Evolutionary conservation across 2,329 filamentous ascomycete genomes (phyloP), one percentile per base, ranked within the genome.

Genomic region (Pseudocercospora macadamiae): DNA sequence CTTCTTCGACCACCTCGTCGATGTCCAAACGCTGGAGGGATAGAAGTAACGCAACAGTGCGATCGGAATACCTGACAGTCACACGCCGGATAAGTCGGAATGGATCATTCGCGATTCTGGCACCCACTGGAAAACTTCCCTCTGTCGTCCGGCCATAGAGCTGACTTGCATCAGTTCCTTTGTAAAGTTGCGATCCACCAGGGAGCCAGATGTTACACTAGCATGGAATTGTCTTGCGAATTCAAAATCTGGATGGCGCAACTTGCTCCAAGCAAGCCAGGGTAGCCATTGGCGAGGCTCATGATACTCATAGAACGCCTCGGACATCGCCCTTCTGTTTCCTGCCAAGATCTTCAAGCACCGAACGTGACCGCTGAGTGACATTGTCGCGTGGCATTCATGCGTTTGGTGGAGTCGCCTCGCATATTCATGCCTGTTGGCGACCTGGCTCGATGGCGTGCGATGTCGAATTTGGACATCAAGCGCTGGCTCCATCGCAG

Each of bases 1-100:
- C 84, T 84, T 0, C 72, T 86, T 2, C 81, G 87, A 66, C 82
- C 83, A n/a, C 73, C 71, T 19, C 76, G 81, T 62, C 72, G 78
- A 18, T 77, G 73, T 21, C 48, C 57, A 1, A 64, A 60, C 47
- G 55, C 57, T 45, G 59, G 59, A 7, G 54, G 37, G 23, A 53
- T 21, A 14, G 26, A 47, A 21, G 19, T 21, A 25, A 8, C 26
- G 42, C 42, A 47, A 28, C 26, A n/a, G n/a, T n/a, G n/a, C n/a
- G n/a, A n/a, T n/a, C n/a, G n/a, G n/a, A n/a, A n/a, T n/a, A n/a
- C n/a, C n/a, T n/a, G n/a, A n/a, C n/a, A n/a, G n/a, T n/a, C n/a
- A n/a, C n/a, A n/a, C n/a, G n/a, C n/a, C n/a, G n/a, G 42, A 47
- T 47, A 25, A 47, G 14, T 47, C 16, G 42, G n/a, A 47, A 4